Base-by-base conservation (phyloP, 208 protist species). In the Acanthamoeba sp. region DNA sequence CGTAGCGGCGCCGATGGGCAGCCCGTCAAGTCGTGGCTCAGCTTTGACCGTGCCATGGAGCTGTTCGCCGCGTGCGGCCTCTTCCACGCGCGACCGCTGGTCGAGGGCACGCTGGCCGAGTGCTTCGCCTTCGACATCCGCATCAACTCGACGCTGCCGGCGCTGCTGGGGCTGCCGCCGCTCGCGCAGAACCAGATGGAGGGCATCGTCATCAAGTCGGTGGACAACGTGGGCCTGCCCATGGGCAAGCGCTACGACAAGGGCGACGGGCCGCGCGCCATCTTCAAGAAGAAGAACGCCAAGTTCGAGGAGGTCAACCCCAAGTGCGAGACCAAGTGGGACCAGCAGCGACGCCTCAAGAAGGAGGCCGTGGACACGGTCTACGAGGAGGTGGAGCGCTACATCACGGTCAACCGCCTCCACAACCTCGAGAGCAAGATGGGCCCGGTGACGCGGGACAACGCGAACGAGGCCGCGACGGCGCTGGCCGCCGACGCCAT, bases 241-340 rank as follows among this genome's bases (percentile, higher is more conserved):
- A 45, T 45, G 36, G 36, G 71, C 36, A 80, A 80, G 36, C 48
- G 5, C 16, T 24, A 42, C 36, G 36, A 1, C 38, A 84, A 4
- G 59, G n/a, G 59, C 34, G 32, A 24, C 34, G 18, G 16, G 71
- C 71, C 71, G 29, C n/a, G 71, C 10, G 71, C 71, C 71, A 80
- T 80, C n/a, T 80, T 80, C 71, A 80, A 52, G 62, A 50, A 93
- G 48, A 76, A 93, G 69, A 93, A 93, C 50, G 48, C 80, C 48
- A 64, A 89, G 50, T 64, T 62, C 80, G 40, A 52, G 48, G 50
- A 89, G 34, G 50, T 62, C 10, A 89, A 62, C 48, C 80, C 40
- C 80, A 89, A 52, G 48, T 89, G 36, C 80, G 48, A 89, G 50
- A 89, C 45, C 42, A 9, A 27, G 29, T 52, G 50, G 80, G 80